Base-by-base conservation (phyloP, 768 basidiomycete species). In the Auriscalpium microsporum region DNA sequence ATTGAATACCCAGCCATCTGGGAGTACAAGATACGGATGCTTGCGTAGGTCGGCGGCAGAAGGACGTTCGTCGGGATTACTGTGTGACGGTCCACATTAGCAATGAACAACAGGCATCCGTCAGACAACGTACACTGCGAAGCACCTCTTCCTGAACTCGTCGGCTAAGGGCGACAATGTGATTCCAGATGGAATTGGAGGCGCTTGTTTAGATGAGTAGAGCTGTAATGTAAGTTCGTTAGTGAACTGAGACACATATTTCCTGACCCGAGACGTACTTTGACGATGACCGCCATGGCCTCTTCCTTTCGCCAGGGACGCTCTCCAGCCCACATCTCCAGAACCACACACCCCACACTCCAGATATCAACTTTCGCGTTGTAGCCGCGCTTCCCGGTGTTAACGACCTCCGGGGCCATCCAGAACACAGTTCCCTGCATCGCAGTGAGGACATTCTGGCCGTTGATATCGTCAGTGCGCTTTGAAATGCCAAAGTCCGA, bases 401-500 rank as follows among this genome's bases (percentile, higher is more conserved):
- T 86, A 57, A 93, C 81, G 53, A 96, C 91, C 73, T 93, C 94
- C 0, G 94, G 94, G 10, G 94, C 94, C 95, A 98, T 97, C 95
- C 96, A 99, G 69, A 96, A 98, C 37, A 98, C 89, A 17, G 94
- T 94, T 23, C 96, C 96, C 68, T 93, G 90, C 92, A 99, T 94
- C 19, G 90, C 89, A 2, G 94, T 95, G 59, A 82, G 84, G 50
- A 88, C 88, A n/a, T 82, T 88, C 63, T 81, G 81, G 52, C 84
- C 79, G 60, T 89, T 84, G 51, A 88, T 80, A 58, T 96, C 92
- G 58, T 89, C 92, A 58, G 84, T 93, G 58, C 90, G 81, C 72
- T 97, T 98, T n/a, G 93, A 95, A 55, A 98, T 97, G 44, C 96
- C 96, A 65, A 97, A 97, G 71, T 98, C 94, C 3, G 93, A 94